phyloP scores from a whole-genome alignment of 2,329 filamentous ascomycete genomes.

The Triangularia verruculosa region DNA sequence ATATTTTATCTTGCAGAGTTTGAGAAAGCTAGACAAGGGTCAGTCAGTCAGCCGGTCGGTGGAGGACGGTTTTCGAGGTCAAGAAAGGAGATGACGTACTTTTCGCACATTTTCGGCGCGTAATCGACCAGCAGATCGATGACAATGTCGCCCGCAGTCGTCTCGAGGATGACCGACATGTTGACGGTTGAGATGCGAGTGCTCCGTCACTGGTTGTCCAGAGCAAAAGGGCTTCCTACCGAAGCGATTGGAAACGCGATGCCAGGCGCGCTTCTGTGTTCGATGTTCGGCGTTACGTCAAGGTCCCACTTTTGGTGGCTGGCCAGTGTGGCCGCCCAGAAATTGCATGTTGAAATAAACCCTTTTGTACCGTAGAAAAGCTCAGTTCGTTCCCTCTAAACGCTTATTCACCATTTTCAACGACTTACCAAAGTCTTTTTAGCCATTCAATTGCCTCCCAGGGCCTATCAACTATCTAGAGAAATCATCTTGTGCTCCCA shows the following conservation, averaged over 20 bases:
- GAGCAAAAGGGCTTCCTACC: background rate
- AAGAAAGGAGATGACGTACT: constrained; percentile 57
- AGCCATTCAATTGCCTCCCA: too few relatives aligned
- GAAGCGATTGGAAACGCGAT: background rate
- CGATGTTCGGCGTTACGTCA: background rate
- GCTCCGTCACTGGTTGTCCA: background rate
- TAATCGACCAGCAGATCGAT: constrained; percentile 89
- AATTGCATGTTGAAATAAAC: too few relatives aligned
- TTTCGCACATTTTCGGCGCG: constrained; percentile 89
- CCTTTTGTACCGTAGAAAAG: too few relatives aligned
- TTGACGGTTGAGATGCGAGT: constrained; percentile 6
- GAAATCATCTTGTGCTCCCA: too few relatives aligned
- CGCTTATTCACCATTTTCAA: too few relatives aligned
- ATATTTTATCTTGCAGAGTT: constrained; percentile 98
- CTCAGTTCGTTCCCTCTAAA: too few relatives aligned
- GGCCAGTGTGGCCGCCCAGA: too few relatives aligned
- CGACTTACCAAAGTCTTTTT: too few relatives aligned
- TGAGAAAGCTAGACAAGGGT: constrained; percentile 74
- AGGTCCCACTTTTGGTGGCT: background rate
- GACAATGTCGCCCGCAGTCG: constrained; percentile 88
- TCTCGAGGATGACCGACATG: constrained; percentile 95
- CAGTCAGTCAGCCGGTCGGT: constrained; percentile 42
- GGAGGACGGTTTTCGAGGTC: too few relatives aligned
- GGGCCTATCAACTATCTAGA: too few relatives aligned
- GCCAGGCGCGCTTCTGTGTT: background rate